phyloP scores from a whole-genome alignment of 2,329 filamentous ascomycete genomes.

The Aspergillus amoenus region DNA sequence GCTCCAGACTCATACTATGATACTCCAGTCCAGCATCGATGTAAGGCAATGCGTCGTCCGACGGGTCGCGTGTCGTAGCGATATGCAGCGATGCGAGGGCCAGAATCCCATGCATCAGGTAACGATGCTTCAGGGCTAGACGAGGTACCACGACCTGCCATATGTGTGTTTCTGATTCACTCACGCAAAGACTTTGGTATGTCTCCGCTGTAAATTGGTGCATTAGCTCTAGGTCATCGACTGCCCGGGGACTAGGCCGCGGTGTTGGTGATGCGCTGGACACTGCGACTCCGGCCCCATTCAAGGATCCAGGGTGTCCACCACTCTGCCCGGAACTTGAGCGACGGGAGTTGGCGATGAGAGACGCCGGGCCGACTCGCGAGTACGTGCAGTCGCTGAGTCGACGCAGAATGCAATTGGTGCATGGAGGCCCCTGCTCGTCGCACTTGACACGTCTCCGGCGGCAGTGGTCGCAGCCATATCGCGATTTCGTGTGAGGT shows the following conservation, averaged over 20 bases:
- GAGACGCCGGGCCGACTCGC: constrained; percentile 12
- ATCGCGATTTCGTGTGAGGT: constrained; percentile 24
- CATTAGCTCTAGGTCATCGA: constrained; percentile 46
- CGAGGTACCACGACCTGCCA: constrained; percentile 38
- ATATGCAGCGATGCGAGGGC: constrained; percentile 38
- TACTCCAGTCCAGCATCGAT: constrained; percentile 28
- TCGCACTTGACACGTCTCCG: constrained; percentile 26
- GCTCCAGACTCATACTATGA: constrained; percentile 25
- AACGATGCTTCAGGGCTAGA: constrained; percentile 33
- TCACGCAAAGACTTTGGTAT: constrained; percentile 38
- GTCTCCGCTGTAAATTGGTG: constrained; percentile 50
- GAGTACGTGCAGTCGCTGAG: constrained; percentile 23
- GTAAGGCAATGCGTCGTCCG: constrained; percentile 15
- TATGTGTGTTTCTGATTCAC: constrained; percentile 22
- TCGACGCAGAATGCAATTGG: constrained; percentile 29
- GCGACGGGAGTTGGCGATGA: not conserved
- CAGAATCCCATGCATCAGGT: constrained; percentile 38
- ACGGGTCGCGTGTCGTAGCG: constrained; percentile 23
- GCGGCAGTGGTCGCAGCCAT: constrained; percentile 25
- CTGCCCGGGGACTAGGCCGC: not conserved
- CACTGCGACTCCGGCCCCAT: not conserved
- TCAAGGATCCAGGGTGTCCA: not conserved
- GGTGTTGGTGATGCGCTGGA: not conserved
- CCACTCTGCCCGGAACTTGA: not conserved
- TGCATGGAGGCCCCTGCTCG: constrained; percentile 31